Evolutionary conservation across 169 alveolate genomes (phyloP).

Genomic region (Babesia caballi): DNA sequence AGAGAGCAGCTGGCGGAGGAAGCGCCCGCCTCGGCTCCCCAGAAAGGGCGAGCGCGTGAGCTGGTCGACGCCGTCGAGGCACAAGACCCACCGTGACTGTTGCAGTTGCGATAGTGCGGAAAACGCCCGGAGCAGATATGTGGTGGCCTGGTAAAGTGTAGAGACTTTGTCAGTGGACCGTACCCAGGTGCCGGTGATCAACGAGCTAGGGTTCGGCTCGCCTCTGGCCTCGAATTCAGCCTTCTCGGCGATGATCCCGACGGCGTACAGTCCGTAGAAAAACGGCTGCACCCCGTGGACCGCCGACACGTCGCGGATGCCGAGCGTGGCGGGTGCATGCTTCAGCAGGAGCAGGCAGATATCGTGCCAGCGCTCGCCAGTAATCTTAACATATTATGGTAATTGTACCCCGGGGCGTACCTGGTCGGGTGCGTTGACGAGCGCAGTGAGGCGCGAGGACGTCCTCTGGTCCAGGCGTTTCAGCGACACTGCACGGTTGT

Average conservation of each 20-base stretch:
- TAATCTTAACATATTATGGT: neutral
- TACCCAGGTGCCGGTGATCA: slow-evolving; percentile 49
- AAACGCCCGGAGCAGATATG: neutral
- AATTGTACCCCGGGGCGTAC: too few relatives aligned
- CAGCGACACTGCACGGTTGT: neutral
- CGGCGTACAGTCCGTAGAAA: slow-evolving; percentile 12
- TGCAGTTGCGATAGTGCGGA: neutral
- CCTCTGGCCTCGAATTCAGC: slow-evolving; percentile 5
- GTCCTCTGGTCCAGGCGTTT: neutral
- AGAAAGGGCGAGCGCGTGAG: slow-evolving; percentile 33
- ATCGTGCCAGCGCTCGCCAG: neutral
- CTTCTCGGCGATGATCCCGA: slow-evolving; percentile 36
- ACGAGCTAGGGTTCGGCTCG: slow-evolving; percentile 7
- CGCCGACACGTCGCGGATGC: neutral
- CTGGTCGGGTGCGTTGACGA: too few relatives aligned
- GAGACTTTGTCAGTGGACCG: too few relatives aligned
- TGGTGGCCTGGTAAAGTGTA: slow-evolving; percentile 37
- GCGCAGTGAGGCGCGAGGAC: neutral
- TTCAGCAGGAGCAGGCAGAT: neutral
- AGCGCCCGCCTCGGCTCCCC: slow-evolving; percentile 35
- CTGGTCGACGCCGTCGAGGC: slow-evolving; percentile 46
- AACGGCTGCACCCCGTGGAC: neutral
- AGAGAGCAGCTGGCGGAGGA: slow-evolving; percentile 16
- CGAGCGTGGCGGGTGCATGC: slow-evolving; percentile 29
- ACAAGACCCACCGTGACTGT: slow-evolving; percentile 16